Percentiles rank a stretch among this genome's conserved stretches.
Evolutionary conservation across 345 rosid genomes (phyloP).

Genomic region (Gossypium ekmanianum): DNA sequence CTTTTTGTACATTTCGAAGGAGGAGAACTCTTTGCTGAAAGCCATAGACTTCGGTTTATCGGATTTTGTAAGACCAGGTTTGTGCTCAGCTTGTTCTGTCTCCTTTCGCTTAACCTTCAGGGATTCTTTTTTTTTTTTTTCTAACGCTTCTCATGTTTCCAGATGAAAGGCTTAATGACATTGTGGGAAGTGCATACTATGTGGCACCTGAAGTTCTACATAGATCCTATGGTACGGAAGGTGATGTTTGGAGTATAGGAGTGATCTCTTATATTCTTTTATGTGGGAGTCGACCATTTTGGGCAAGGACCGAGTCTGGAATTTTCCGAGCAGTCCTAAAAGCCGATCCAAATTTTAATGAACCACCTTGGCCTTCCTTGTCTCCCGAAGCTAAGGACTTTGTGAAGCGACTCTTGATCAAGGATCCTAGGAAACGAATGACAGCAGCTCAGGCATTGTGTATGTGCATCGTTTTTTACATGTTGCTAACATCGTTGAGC

Average conservation of each 20-base stretch:
- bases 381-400: constrained; percentile 88
- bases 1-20: constrained; percentile 78
- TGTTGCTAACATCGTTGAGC: constrained; percentile 16
- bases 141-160: constrained; percentile 23
- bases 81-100: constrained; percentile 19
- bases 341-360: constrained; percentile 84
- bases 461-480: constrained; percentile 36
- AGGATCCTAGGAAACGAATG: constrained; percentile 88
- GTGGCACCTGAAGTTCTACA: constrained; percentile 98
- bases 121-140: background rate
- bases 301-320: constrained; percentile 97
- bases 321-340: constrained; percentile 83
- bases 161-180: constrained; percentile 94
- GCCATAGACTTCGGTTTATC: constrained; percentile 95
- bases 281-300: constrained; percentile 97
- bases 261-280: constrained; percentile 89
- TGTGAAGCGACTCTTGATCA: constrained; percentile 67
- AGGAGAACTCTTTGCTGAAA: constrained; percentile 75
- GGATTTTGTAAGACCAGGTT: constrained; percentile 96
- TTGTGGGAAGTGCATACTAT: constrained; percentile 94
- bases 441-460: constrained; percentile 93
- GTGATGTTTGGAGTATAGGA: constrained; percentile 97
- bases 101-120: constrained; percentile 9
- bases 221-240: constrained; percentile 85
- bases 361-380: constrained; percentile 84